Conservation (phyloP, 163 green algal genomes). For the Volvox carteri region DNA sequence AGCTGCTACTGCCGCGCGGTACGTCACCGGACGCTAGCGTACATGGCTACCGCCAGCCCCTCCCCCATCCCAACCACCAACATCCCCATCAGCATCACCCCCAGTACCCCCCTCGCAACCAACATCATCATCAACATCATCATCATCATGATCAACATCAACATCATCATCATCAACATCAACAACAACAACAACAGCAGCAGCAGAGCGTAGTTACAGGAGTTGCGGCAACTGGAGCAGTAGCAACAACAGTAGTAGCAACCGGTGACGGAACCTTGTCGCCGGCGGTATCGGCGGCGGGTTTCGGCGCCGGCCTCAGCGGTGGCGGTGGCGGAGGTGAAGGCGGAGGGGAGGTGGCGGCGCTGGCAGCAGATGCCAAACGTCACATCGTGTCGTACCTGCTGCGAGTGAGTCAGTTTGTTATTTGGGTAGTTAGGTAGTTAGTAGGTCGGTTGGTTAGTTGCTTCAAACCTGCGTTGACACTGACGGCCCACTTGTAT, state of each 20-base stretch:
- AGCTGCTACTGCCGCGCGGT: not conserved
- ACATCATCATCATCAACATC: not conserved
- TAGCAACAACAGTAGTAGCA: not conserved
- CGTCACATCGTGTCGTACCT: conserved; percentile 39
- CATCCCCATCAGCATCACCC: conserved; percentile 3
- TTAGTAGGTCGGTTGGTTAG: too few relatives aligned
- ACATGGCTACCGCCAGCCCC: not conserved
- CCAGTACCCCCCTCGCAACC: not conserved
- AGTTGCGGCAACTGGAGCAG: too few relatives aligned
- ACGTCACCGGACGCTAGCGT: not conserved
- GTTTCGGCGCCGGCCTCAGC: not conserved
- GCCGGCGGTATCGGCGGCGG: not conserved
- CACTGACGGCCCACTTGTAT: too few relatives aligned
- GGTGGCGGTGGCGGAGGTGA: not conserved
- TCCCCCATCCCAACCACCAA: not conserved
- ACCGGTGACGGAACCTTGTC: not conserved
- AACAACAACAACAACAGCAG: not conserved
- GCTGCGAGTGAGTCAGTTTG: conserved; percentile 19
- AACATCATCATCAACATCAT: conserved; percentile 2
- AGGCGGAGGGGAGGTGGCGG: conserved; percentile 9
- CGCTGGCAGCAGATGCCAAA: conserved; percentile 25
- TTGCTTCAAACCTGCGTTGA: too few relatives aligned
- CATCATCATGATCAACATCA: not conserved
- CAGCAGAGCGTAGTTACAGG: too few relatives aligned
- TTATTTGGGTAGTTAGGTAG: too few relatives aligned